Evolutionary conservation across 805 yeast species (phyloP).

Genomic region (Pichia eremophila): DNA sequence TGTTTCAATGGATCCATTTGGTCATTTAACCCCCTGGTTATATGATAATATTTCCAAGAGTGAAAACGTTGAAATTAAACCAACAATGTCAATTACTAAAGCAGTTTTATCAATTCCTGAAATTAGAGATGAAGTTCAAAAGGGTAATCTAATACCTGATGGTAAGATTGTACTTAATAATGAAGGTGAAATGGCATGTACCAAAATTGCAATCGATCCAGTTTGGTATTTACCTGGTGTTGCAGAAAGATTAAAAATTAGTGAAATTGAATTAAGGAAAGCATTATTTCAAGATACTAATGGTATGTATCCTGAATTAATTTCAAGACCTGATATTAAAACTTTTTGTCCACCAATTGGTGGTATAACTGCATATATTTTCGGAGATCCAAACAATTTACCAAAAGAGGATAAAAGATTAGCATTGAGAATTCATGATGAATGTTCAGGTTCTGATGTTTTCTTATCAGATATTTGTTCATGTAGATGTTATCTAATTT

Average conservation of each 20-base stretch:
- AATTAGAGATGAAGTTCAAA: conserved; percentile 44
- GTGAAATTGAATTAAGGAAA: conserved; percentile 46
- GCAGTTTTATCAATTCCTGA: conserved; percentile 56
- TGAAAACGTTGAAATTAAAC: conserved; percentile 48
- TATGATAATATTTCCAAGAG: conserved; percentile 34
- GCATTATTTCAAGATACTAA: conserved; percentile 61
- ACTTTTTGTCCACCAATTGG: conserved; percentile 64
- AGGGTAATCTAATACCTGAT: conserved; percentile 47
- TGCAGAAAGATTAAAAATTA: conserved; percentile 50
- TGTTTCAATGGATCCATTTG: conserved; percentile 59
- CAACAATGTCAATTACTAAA: conserved; percentile 58
- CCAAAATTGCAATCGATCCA: conserved; percentile 61
- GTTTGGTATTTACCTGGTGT: conserved; percentile 67
- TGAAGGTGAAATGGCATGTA: conserved; percentile 51
- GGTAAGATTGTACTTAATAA: conserved; percentile 51
- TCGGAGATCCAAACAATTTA: conserved; percentile 49
- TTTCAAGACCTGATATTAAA: conserved; percentile 60
- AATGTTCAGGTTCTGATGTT: conserved; percentile 64
- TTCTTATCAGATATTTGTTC: conserved; percentile 63
- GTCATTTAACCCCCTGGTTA: conserved; percentile 56
- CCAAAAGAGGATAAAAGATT: conserved; percentile 42
- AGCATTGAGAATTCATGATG: conserved; percentile 58
- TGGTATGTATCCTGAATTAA: conserved; percentile 61
- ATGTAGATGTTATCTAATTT: conserved; percentile 58
- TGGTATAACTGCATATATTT: conserved; percentile 56